Conservation (phyloP, 2,329 filamentous ascomycete genomes). For the Aureobasidium namibiae region DNA sequence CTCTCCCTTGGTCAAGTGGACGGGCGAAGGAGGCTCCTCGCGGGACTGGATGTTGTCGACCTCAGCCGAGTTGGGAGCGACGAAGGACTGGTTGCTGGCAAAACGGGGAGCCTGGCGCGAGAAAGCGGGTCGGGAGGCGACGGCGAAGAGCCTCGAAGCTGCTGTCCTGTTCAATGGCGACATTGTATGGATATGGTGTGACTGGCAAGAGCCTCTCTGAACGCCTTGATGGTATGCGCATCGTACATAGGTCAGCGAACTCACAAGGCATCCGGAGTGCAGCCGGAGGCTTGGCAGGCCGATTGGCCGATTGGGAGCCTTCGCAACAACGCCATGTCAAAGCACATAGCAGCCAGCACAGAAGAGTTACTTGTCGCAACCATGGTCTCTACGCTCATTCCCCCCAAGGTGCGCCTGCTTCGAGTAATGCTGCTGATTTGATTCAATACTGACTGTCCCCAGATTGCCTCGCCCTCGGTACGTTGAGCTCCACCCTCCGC, state of each 20-base stretch:
- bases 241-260: conserved; percentile 10
- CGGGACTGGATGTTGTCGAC: conserved; percentile 21
- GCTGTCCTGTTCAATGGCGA: conserved; percentile 33
- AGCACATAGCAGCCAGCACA: conserved; percentile 1
- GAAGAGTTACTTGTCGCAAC: conserved; percentile 17
- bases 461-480: conserved; percentile 83
- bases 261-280: neutral
- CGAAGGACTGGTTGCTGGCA: conserved; percentile 22
- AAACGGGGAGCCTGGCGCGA: neutral
- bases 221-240: neutral
- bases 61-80: conserved; percentile 27
- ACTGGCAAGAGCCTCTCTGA: neutral
- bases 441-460: conserved; percentile 21
- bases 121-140: conserved; percentile 16
- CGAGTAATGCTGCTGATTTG: neutral
- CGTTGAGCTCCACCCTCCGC: conserved; percentile 31
- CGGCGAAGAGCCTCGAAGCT: conserved; percentile 32
- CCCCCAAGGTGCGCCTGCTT: conserved; percentile 71
- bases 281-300: conserved; percentile 6
- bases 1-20: conserved; percentile 22
- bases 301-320: neutral
- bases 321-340: conserved; percentile 7
- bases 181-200: conserved; percentile 16
- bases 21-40: conserved; percentile 14
- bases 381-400: conserved; percentile 80